phyloP scores from a whole-genome alignment of 257 asterid genomes.

The Solanum sitiens region DNA sequence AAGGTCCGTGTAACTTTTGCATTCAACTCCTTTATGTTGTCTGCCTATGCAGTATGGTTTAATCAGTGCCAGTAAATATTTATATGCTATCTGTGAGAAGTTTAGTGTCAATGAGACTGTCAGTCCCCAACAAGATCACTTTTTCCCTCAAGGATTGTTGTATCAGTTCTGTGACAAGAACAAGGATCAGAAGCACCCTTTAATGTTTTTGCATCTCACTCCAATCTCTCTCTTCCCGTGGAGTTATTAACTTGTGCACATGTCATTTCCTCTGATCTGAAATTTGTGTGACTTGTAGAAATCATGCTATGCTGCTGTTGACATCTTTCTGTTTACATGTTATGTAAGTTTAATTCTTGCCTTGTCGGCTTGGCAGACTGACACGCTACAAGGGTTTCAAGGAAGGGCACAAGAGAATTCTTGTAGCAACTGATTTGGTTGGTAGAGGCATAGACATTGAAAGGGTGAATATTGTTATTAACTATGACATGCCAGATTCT shows the following conservation, averaged over 20 bases:
- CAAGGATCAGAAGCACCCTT: not conserved
- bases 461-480: slow-evolving; percentile 83
- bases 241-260: not conserved
- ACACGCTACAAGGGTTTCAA: slow-evolving; percentile 83
- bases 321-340: not conserved
- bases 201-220: not conserved
- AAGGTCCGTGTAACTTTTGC: slow-evolving; percentile 30
- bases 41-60: not conserved
- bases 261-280: not conserved
- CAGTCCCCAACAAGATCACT: not conserved
- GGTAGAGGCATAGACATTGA: slow-evolving; percentile 94
- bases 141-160: not conserved
- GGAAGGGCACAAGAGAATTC: slow-evolving; percentile 92
- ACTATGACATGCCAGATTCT: slow-evolving; percentile 95
- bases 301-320: not conserved
- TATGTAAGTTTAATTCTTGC: not conserved
- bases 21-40: not conserved
- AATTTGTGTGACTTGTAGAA: not conserved
- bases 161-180: not conserved
- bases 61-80: too few relatives aligned
- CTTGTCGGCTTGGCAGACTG: slow-evolving; percentile 31
- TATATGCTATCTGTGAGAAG: not conserved
- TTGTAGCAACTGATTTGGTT: slow-evolving; percentile 89
- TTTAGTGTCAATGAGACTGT: not conserved
- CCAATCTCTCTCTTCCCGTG: not conserved